A percentile compares a stretch with the other conserved stretches of the same genome.
Evolutionary conservation across 495 filamentous ascomycete genomes (phyloP).

Genomic region (Glarea lozoyensis): DNA sequence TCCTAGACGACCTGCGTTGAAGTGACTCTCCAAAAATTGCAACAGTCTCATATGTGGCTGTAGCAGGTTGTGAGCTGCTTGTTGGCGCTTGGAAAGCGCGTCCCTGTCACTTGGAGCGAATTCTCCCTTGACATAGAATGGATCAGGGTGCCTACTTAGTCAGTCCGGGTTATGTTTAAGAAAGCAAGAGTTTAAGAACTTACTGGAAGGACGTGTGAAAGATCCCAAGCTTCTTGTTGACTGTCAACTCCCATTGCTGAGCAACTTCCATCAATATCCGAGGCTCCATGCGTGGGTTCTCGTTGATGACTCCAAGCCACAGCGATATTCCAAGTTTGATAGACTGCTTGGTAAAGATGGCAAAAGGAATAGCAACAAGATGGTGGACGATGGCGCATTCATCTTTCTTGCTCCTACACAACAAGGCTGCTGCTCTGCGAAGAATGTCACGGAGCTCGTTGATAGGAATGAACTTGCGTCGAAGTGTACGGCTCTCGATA

Average conservation of each 20-base stretch:
- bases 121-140: constrained; percentile 84
- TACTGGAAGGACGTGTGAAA: constrained; percentile 64
- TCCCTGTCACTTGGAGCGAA: constrained; percentile 84
- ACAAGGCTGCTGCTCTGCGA: constrained; percentile 70
- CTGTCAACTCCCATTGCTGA: constrained; percentile 75
- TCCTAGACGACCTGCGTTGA: constrained; percentile 76
- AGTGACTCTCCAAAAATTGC: constrained; percentile 88
- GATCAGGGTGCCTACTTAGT: constrained; percentile 61
- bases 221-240: constrained; percentile 65
- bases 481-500: constrained; percentile 58
- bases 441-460: constrained; percentile 70
- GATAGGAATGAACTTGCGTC: constrained; percentile 58
- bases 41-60: constrained; percentile 78
- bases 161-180: constrained; percentile 17
- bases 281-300: constrained; percentile 81
- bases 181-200: constrained; percentile 1
- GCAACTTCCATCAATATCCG: constrained; percentile 75
- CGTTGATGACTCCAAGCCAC: constrained; percentile 94
- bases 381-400: constrained; percentile 71
- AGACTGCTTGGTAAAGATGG: constrained; percentile 84
- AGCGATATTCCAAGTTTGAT: constrained; percentile 92
- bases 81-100: constrained; percentile 61
- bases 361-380: constrained; percentile 85
- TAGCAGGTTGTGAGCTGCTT: constrained; percentile 66
- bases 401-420: constrained; percentile 66